Evolutionary conservation across 1,284 basidiomycete species (phyloP).

Genomic region (Sporisorium exsertum): DNA sequence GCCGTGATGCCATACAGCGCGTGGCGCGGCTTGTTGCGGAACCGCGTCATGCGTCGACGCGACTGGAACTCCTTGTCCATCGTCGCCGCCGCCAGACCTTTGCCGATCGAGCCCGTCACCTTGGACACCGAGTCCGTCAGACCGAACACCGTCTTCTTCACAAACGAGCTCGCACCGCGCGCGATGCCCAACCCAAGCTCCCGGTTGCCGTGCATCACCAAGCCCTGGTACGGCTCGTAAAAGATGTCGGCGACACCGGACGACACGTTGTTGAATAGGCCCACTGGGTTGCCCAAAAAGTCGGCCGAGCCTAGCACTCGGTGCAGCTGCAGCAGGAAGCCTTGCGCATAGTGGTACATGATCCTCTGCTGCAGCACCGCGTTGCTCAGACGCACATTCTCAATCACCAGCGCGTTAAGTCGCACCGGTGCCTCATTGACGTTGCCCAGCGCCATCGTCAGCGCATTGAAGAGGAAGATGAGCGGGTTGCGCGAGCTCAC

Average conservation of each 20-base stretch:
- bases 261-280: conserved; percentile 97
- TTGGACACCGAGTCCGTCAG: conserved; percentile 95
- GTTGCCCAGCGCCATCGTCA: conserved; percentile 97
- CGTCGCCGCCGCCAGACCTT: conserved; percentile 95
- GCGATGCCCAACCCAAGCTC: conserved; percentile 98
- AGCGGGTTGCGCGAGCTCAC: conserved; percentile 78
- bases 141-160: conserved; percentile 98
- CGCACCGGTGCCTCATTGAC: conserved; percentile 96
- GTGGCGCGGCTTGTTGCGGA: conserved; percentile 93
- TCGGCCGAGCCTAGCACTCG: conserved; percentile 96
- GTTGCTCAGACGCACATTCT: conserved; percentile 89
- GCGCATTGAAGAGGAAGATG: conserved; percentile 90
- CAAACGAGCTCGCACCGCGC: conserved; percentile 90
- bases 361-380: conserved; percentile 88
- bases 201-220: conserved; percentile 95
- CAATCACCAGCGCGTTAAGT: conserved; percentile 92
- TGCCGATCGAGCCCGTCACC: conserved; percentile 95
- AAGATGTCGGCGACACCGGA: conserved; percentile 99
- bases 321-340: conserved; percentile 92
- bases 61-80: conserved; percentile 96
- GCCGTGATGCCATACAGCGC: conserved; percentile 93
- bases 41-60: conserved; percentile 85
- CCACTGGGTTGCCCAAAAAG: conserved; percentile 85
- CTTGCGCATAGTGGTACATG: conserved; percentile 92
- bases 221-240: conserved; percentile 97